phyloP scores from a whole-genome alignment of 106 monocot genomes.

The Dioscorea dumetorum region DNA sequence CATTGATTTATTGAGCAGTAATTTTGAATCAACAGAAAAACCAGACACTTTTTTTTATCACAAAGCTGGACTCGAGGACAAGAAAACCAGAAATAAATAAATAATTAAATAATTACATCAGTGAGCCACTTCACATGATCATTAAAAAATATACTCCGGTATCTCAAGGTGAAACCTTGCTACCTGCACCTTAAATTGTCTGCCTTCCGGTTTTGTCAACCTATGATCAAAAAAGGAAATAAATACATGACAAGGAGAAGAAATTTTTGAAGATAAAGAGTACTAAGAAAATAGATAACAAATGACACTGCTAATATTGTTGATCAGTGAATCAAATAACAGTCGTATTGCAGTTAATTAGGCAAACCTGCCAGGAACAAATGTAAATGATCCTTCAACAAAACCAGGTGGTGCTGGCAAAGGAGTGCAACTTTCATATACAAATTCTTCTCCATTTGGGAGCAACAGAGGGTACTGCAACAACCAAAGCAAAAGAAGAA shows the following conservation, averaged over 20 bases:
- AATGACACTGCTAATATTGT: no score
- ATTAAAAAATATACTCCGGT: constrained; percentile 69
- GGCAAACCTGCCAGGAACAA: constrained; percentile 92
- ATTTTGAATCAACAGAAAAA: no score
- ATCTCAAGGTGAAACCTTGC: constrained; percentile 48
- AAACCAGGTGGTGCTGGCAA: constrained; percentile 49
- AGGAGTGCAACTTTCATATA: constrained; percentile 75
- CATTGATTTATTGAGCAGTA: no score
- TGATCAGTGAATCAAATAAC: neutral
- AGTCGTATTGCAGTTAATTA: neutral
- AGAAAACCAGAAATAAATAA: no score
- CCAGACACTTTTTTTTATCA: no score
- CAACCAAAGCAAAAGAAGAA: neutral
- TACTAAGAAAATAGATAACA: neutral
- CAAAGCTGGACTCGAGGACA: no score
- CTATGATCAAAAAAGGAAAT: constrained; percentile 16
- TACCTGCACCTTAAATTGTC: constrained; percentile 66
- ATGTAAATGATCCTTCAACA: constrained; percentile 82
- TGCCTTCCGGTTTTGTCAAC: constrained; percentile 53
- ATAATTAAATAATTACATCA: no score
- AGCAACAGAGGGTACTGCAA: constrained; percentile 65
- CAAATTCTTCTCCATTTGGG: constrained; percentile 63
- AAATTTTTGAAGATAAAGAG: neutral
- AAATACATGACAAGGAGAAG: neutral
- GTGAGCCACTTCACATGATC: no score